A percentile compares a stretch with the other conserved stretches of the same genome.
phyloP scores from a whole-genome alignment of 306 rosid genomes.

The Cyclanthera cordifolia region DNA sequence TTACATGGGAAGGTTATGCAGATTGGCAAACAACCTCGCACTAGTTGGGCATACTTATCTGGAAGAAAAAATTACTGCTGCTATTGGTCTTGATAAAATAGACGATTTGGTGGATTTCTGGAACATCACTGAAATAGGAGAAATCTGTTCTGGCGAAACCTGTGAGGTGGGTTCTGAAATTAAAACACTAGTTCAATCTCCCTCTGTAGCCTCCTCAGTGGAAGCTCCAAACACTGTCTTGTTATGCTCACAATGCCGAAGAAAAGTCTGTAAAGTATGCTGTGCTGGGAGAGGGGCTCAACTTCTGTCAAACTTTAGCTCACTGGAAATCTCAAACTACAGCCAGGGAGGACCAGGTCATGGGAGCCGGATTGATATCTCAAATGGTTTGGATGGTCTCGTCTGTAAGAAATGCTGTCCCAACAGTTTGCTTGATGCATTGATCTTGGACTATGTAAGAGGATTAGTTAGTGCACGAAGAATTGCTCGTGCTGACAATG shows the following conservation, averaged over 20 bases:
- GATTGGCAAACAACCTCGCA: constrained; percentile 69
- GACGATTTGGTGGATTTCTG: constrained; percentile 70
- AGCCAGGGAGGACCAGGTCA: constrained; percentile 49
- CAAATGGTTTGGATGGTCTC: constrained; percentile 59
- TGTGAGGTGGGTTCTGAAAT: constrained; percentile 83
- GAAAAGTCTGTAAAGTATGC: constrained; percentile 81
- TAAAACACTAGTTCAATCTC: constrained; percentile 21
- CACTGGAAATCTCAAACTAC: constrained; percentile 47
- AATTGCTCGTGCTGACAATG: constrained; percentile 52
- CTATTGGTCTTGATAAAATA: constrained; percentile 65
- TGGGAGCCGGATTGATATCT: constrained; percentile 46
- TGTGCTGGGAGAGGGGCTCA: constrained; percentile 95
- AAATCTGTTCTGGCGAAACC: constrained; percentile 53
- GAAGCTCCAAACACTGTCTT: constrained; percentile 36
- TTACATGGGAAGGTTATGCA: constrained; percentile 58
- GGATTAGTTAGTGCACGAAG: constrained; percentile 68
- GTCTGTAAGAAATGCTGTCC: constrained; percentile 78
- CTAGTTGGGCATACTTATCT: constrained; percentile 73
- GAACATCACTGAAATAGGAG: constrained; percentile 66
- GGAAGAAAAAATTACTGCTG: constrained; percentile 72
- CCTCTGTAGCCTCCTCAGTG: constrained; percentile 26
- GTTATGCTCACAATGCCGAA: constrained; percentile 76
- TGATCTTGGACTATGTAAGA: constrained; percentile 81
- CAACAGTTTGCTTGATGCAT: constrained; percentile 53
- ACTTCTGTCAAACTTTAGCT: constrained; percentile 46